Conservation (phyloP, 2,329 filamentous ascomycete species). For the Calonectria henricotiae region DNA sequence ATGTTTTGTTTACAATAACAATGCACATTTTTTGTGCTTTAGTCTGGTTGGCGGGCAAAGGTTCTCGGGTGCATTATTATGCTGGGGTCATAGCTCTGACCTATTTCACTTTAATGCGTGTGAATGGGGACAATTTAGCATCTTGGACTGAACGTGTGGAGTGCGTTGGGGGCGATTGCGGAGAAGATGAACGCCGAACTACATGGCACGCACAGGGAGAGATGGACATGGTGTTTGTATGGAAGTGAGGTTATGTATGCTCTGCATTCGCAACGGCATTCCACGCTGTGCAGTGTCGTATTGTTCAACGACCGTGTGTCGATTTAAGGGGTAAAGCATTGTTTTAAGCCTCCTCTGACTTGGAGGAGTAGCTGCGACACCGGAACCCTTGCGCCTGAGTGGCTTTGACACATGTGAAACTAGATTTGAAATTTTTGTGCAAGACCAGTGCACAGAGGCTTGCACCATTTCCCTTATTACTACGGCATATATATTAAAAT, state of each 20-base stretch:
- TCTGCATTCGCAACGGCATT: constrained; percentile 42
- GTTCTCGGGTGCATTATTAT: constrained; percentile 32
- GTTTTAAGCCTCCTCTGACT: constrained; percentile 20
- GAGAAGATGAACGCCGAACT: constrained; percentile 9
- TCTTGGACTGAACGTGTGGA: constrained; percentile 45
- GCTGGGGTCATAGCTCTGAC: constrained; percentile 28
- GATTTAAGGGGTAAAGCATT: background rate
- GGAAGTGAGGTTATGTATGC: constrained; percentile 37
- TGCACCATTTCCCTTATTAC: background rate
- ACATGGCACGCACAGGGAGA: background rate
- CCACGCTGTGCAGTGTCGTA: constrained; percentile 25
- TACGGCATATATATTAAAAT: constrained; percentile 6
- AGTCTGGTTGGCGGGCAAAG: constrained; percentile 8
- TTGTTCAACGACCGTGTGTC: constrained; percentile 34
- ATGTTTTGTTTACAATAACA: constrained; percentile 6
- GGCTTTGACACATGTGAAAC: constrained; percentile 30
- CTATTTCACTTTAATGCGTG: constrained; percentile 38
- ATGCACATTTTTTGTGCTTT: constrained; percentile 4
- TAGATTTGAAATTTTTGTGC: constrained; percentile 18
- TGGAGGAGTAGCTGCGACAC: constrained; percentile 32
- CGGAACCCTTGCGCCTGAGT: constrained; percentile 14
- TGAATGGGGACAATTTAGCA: constrained; percentile 34
- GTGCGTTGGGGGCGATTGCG: constrained; percentile 34
- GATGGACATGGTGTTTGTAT: background rate
- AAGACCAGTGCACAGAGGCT: constrained; percentile 14